phyloP scores from a whole-genome alignment of 2,329 filamentous ascomycete species.

The Pseudogymnoascus sp. region DNA sequence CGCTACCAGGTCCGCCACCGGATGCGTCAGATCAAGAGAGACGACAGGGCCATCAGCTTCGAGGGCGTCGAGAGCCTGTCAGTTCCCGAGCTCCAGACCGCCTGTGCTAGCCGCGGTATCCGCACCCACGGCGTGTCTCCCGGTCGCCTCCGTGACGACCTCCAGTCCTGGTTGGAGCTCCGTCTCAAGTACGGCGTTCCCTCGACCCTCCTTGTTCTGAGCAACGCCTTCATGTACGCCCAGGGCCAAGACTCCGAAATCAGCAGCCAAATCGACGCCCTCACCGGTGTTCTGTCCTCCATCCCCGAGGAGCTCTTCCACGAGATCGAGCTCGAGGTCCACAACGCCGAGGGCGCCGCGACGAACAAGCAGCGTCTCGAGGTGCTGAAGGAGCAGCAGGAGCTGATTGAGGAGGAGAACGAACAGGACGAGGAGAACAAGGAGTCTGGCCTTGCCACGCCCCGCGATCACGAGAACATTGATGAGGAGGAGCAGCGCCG shows the following conservation, averaged over 20 bases:
- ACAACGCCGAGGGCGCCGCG: slow-evolving; percentile 90
- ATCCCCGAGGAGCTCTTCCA: slow-evolving; percentile 99
- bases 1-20: slow-evolving; percentile 94
- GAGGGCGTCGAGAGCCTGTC: slow-evolving; percentile 90
- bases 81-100: slow-evolving; percentile 87
- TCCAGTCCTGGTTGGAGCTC: slow-evolving; percentile 90
- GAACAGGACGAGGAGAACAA: slow-evolving; percentile 80
- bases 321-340: slow-evolving; percentile 97
- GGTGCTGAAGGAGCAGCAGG: slow-evolving; percentile 96
- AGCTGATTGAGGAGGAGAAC: slow-evolving; percentile 95
- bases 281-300: slow-evolving; percentile 84
- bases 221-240: slow-evolving; percentile 96
- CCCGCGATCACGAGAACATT: slow-evolving; percentile 84
- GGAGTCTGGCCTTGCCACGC: slow-evolving; percentile 64
- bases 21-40: slow-evolving; percentile 98
- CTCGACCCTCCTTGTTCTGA: slow-evolving; percentile 87
- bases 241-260: slow-evolving; percentile 77
- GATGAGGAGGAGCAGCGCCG: slow-evolving; percentile 82
- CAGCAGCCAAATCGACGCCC: slow-evolving; percentile 81
- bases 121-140: slow-evolving; percentile 89
- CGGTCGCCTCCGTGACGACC: slow-evolving; percentile 76
- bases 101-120: slow-evolving; percentile 85
- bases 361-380: slow-evolving; percentile 99
- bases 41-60: slow-evolving; percentile 87
- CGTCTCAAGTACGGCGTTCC: slow-evolving; percentile 92